Conservation (phyloP, 2,329 filamentous ascomycete species). For the Phialocephala subalpina region DNA sequence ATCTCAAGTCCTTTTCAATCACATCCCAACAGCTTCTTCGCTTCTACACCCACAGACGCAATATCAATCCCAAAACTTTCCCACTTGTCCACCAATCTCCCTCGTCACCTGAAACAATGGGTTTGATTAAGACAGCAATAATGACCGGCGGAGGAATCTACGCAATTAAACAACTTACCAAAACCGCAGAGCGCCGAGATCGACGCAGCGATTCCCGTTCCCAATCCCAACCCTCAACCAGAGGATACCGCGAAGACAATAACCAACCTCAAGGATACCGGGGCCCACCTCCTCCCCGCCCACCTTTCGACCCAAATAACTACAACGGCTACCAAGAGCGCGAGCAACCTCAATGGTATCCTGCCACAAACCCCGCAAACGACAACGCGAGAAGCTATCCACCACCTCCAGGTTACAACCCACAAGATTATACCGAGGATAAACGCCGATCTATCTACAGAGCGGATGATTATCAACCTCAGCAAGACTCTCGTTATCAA, state of each 20-base stretch:
- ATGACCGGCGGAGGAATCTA: slow-evolving; percentile 26
- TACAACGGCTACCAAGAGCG: slow-evolving; percentile 7
- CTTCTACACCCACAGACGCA: neutral
- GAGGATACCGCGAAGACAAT: neutral
- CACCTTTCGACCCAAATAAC: slow-evolving; percentile 1
- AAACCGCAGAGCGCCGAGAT: slow-evolving; percentile 14
- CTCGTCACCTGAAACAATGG: slow-evolving; percentile 8
- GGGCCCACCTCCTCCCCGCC: slow-evolving; percentile 17
- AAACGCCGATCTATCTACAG: neutral
- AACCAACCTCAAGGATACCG: slow-evolving; percentile 4
- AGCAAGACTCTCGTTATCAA: neutral
- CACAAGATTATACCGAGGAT: neutral
- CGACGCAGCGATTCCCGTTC: slow-evolving; percentile 6
- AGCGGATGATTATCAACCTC: neutral
- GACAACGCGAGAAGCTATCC: neutral
- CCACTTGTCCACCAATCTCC: neutral
- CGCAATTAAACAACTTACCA: slow-evolving; percentile 24
- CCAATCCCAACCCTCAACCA: neutral
- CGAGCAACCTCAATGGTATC: neutral
- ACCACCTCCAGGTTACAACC: neutral
- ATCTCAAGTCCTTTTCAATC: neutral
- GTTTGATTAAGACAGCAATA: slow-evolving; percentile 25
- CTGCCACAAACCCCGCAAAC: neutral
- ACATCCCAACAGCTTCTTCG: neutral
- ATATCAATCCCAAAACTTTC: neutral